phyloP scores from a whole-genome alignment of 2,329 filamentous ascomycete genomes.

The Trichoderma semiorbis region DNA sequence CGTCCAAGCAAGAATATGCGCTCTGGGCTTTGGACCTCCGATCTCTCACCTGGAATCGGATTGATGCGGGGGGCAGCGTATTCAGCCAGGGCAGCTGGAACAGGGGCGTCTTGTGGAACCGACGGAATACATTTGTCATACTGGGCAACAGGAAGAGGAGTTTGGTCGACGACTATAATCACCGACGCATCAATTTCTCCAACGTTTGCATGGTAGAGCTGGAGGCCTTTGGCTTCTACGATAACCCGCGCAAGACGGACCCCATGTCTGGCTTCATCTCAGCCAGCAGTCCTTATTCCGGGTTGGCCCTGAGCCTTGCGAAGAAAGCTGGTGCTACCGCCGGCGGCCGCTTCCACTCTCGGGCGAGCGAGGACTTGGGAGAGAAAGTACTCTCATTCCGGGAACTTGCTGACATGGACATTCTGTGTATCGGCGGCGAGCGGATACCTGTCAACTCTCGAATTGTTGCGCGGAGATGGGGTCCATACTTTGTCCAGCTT shows the following conservation, averaged over 20 bases:
- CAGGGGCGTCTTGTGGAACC: slow-evolving; percentile 85
- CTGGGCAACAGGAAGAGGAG: slow-evolving; percentile 90
- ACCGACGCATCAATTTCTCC: slow-evolving; percentile 93
- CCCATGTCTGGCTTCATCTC: slow-evolving; percentile 83
- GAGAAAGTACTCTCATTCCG: slow-evolving; percentile 72
- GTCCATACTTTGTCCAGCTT: slow-evolving; percentile 91
- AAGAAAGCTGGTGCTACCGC: slow-evolving; percentile 63
- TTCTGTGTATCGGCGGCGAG: slow-evolving; percentile 86
- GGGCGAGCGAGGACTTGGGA: slow-evolving; percentile 80
- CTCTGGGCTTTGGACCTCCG: slow-evolving; percentile 90
- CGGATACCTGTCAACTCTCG: slow-evolving; percentile 91
- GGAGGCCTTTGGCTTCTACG: slow-evolving; percentile 94
- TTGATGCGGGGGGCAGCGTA: slow-evolving; percentile 89
- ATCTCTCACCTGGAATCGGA: slow-evolving; percentile 88
- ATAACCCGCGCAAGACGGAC: slow-evolving; percentile 78
- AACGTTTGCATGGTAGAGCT: slow-evolving; percentile 96
- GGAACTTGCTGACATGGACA: slow-evolving; percentile 96
- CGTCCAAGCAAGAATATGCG: slow-evolving; percentile 96
- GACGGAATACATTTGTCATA: slow-evolving; percentile 92
- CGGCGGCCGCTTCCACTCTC: slow-evolving; percentile 71
- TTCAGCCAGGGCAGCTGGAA: slow-evolving; percentile 99
- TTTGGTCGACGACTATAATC: slow-evolving; percentile 96
- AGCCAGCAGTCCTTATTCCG: slow-evolving; percentile 67
- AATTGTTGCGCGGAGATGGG: slow-evolving; percentile 84
- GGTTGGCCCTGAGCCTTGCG: slow-evolving; percentile 52